phyloP scores from a whole-genome alignment of 768 basidiomycete species.

The Termitomyces sp. region DNA sequence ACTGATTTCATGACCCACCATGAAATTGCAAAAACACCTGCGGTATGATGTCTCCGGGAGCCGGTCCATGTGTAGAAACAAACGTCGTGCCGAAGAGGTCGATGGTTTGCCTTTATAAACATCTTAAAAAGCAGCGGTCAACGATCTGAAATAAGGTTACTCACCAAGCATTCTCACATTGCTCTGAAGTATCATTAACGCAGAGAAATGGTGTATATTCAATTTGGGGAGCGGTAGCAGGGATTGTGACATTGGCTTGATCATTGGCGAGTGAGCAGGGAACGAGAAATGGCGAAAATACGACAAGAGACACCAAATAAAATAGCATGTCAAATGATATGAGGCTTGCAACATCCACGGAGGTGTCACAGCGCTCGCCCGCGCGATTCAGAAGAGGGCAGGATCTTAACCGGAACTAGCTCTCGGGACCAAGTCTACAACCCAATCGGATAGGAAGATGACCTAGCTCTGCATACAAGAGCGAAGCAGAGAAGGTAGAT shows the following conservation, averaged over 20 bases:
- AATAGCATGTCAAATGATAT: neutral
- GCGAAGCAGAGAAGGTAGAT: neutral
- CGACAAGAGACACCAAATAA: conserved; percentile 6
- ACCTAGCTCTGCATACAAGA: neutral
- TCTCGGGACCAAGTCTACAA: conserved; percentile 1
- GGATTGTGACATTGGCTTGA: conserved; percentile 30
- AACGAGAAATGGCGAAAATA: conserved; percentile 4
- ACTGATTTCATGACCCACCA: conserved; percentile 28
- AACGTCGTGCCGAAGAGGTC: conserved; percentile 15
- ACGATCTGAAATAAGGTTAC: conserved; percentile 2
- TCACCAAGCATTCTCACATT: conserved; percentile 43
- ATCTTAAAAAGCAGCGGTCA: neutral
- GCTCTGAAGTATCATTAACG: conserved; percentile 20
- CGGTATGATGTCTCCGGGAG: conserved; percentile 38
- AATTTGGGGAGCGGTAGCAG: conserved; percentile 32
- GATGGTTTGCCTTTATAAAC: conserved; percentile 11
- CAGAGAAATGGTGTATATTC: conserved; percentile 46
- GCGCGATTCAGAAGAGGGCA: neutral
- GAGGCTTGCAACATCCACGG: conserved; percentile 8
- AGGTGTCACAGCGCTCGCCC: neutral
- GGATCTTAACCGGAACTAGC: neutral
- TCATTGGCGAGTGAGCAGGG: conserved; percentile 6
- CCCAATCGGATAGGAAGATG: neutral
- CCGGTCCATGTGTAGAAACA: conserved; percentile 39
- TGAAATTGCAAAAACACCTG: conserved; percentile 54